These are phyloP conservation scores for Tylopilus subfusipes DNA, from an alignment of 768 basidiomycete species.

Conservation along the genomic window DNA sequence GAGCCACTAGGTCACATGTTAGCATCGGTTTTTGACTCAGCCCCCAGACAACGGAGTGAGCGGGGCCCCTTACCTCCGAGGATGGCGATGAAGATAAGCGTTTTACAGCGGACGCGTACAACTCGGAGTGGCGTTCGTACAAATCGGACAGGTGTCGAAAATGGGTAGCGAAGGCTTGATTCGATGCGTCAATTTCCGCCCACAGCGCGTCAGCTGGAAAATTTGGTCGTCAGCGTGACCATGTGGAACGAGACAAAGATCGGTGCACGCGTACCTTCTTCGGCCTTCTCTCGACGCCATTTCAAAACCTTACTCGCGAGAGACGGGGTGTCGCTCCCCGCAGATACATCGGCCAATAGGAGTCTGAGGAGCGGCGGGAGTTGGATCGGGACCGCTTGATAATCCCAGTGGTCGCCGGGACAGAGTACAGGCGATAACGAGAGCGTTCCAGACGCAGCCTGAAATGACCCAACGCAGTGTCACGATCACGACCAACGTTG, in stretches of 20 bases:
- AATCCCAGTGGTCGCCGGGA: conserved; percentile 66
- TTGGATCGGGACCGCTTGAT: conserved; percentile 61
- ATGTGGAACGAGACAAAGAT: not conserved
- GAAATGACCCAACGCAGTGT: not conserved
- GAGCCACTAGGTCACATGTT: conserved; percentile 43
- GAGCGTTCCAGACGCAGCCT: conserved; percentile 14
- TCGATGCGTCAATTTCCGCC: conserved; percentile 59
- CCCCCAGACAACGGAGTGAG: not conserved
- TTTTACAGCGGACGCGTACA: conserved; percentile 57
- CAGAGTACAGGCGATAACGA: conserved; percentile 53
- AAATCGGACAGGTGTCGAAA: conserved; percentile 51
- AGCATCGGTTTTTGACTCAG: not conserved
- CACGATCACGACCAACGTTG: not conserved
- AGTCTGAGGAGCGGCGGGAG: conserved; percentile 83
- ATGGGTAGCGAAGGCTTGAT: conserved; percentile 54
- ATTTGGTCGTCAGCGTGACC: not conserved
- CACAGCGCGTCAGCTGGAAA: conserved; percentile 58
- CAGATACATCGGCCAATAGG: conserved; percentile 93
- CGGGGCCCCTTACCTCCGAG: conserved; percentile 42
- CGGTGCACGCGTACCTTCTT: conserved; percentile 42
- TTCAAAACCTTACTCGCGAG: conserved; percentile 87
- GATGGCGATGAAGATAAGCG: conserved; percentile 59
- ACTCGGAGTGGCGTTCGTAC: conserved; percentile 42
- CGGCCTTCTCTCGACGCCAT: conserved; percentile 71
- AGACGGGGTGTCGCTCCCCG: conserved; percentile 93